Conservation (phyloP, 768 basidiomycete species). For the Phylloporus sp. region DNA sequence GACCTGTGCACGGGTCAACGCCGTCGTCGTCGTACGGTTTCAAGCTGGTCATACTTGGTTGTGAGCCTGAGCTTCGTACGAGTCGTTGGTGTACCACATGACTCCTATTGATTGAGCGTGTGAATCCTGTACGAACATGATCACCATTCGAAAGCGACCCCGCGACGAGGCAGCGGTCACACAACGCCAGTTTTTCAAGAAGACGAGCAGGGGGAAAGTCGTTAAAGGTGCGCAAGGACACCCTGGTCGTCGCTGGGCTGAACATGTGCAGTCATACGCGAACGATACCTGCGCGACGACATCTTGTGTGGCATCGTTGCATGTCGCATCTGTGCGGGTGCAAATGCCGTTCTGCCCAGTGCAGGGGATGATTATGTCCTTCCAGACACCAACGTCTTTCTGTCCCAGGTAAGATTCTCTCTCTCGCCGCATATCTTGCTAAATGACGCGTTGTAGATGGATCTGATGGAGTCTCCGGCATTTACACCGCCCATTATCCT, state of each 20-base stretch:
- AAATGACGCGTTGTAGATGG: conserved; percentile 61
- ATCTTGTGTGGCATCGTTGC: conserved; percentile 78
- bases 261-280: conserved; percentile 66
- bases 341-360: conserved; percentile 49
- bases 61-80: conserved; percentile 24
- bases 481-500: conserved; percentile 82
- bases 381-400: conserved; percentile 93
- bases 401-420: conserved; percentile 59
- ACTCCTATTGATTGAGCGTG: conserved; percentile 3
- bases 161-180: conserved; percentile 68
- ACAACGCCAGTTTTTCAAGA: conserved; percentile 93
- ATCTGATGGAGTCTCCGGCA: conserved; percentile 76
- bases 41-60: conserved; percentile 3
- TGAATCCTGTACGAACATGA: conserved; percentile 38
- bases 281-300: conserved; percentile 91
- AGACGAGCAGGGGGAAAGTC: conserved; percentile 90
- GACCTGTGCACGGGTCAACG: conserved; percentile 8
- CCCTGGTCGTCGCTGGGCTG: neutral
- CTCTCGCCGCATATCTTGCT: neutral
- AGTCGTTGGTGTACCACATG: conserved; percentile 25
- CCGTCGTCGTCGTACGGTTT: neutral
- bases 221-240: conserved; percentile 64
- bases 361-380: conserved; percentile 73
- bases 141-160: conserved; percentile 71
- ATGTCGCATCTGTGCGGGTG: conserved; percentile 58